Conservation (phyloP, 768 basidiomycete species). For the Calocera viscosa region DNA sequence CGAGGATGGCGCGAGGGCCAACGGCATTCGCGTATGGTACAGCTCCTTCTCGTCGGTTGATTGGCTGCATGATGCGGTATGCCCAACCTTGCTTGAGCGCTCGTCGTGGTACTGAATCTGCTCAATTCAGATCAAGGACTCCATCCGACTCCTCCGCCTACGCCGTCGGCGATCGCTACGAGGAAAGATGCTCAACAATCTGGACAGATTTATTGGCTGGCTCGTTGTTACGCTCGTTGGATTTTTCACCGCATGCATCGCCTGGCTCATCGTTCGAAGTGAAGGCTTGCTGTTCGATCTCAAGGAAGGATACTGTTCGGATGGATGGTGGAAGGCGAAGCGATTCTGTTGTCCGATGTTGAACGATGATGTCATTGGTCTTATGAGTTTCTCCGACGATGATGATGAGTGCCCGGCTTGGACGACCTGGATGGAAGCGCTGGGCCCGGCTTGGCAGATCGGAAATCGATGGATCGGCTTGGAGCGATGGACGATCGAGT, state of each 20-base stretch:
- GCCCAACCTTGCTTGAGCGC: conserved; percentile 19
- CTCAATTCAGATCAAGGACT: conserved; percentile 63
- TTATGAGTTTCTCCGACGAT: neutral
- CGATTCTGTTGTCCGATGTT: conserved; percentile 63
- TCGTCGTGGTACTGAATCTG: conserved; percentile 14
- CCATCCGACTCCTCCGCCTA: conserved; percentile 61
- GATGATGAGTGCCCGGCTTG: conserved; percentile 50
- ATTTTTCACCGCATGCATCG: conserved; percentile 69
- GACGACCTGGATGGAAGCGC: conserved; percentile 59
- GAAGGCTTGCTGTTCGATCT: conserved; percentile 86
- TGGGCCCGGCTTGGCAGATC: conserved; percentile 28
- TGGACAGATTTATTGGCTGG: conserved; percentile 79
- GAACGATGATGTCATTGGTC: neutral
- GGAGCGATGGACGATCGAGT: conserved; percentile 44
- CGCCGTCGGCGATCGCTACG: conserved; percentile 57
- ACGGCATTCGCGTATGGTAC: conserved; percentile 86
- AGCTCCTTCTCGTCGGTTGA: conserved; percentile 83
- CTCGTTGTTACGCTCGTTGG: conserved; percentile 81
- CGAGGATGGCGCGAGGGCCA: conserved; percentile 47
- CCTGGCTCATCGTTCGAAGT: conserved; percentile 71
- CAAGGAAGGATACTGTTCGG: conserved; percentile 78
- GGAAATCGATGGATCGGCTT: conserved; percentile 24
- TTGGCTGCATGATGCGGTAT: conserved; percentile 81
- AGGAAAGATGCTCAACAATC: conserved; percentile 45
- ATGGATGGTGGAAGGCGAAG: conserved; percentile 58